Percentiles rank a stretch among this genome's conserved stretches.
phyloP scores from a whole-genome alignment of 768 basidiomycete species.

The Cystofilobasidium capitatum region DNA sequence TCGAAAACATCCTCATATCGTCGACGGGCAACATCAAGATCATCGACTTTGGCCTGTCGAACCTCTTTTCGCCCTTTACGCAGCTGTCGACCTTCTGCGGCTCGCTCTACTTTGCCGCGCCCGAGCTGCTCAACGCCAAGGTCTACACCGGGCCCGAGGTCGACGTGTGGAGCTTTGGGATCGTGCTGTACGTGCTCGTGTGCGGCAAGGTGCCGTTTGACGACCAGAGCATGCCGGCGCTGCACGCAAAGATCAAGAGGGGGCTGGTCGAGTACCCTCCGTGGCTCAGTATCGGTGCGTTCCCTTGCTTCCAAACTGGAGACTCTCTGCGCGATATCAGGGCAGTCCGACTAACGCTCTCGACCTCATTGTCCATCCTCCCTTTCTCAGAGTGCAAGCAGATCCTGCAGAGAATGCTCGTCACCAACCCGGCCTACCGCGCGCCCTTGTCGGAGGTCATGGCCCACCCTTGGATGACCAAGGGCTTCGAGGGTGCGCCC shows the following conservation, averaged over 20 bases:
- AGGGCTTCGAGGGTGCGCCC: constrained; percentile 70
- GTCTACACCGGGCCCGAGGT: constrained; percentile 97
- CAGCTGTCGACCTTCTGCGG: constrained; percentile 95
- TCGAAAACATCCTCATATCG: constrained; percentile 98
- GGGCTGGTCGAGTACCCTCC: constrained; percentile 94
- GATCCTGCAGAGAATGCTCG: constrained; percentile 85
- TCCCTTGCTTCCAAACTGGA: neutral
- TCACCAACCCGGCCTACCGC: constrained; percentile 77
- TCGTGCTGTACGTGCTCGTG: constrained; percentile 92
- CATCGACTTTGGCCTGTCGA: constrained; percentile 97
- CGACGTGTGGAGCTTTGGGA: constrained; percentile 98
- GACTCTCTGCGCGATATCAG: too few relatives aligned
- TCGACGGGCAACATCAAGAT: constrained; percentile 99
- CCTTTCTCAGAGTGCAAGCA: constrained; percentile 73
- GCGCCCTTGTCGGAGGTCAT: constrained; percentile 78
- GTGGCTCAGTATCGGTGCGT: constrained; percentile 84
- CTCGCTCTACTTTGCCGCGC: constrained; percentile 95
- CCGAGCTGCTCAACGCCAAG: constrained; percentile 91
- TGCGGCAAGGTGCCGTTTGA: constrained; percentile 99
- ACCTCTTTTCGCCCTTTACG: constrained; percentile 70
- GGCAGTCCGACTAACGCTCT: neutral
- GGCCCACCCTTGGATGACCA: constrained; percentile 82
- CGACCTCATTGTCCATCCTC: neutral
- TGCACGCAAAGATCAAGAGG: constrained; percentile 98
- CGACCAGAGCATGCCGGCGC: constrained; percentile 96